Evolutionary conservation across 2,329 filamentous ascomycete species (phyloP).

Genomic region (Arthrobotrys megalospora): DNA sequence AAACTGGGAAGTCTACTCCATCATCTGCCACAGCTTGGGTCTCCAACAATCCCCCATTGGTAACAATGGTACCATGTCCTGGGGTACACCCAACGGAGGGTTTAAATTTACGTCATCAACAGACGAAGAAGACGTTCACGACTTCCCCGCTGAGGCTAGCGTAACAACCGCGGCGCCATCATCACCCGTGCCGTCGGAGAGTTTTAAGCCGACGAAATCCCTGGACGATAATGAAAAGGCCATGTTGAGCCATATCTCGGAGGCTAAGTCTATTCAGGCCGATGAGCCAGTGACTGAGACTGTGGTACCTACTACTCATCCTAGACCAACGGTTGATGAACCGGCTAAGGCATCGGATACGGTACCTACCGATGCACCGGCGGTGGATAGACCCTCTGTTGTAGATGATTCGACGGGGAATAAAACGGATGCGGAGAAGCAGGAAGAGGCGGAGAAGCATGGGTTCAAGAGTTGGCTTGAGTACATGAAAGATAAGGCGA

Average conservation of each 20-base stretch:
- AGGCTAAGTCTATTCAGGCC: conserved; percentile 55
- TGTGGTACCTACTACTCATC: conserved; percentile 13
- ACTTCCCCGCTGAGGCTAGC: conserved; percentile 50
- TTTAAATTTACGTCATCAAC: conserved; percentile 44
- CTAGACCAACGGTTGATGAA: conserved; percentile 41
- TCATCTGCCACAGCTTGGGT: conserved; percentile 88
- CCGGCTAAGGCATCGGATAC: conserved; percentile 15
- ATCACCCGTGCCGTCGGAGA: conserved; percentile 14
- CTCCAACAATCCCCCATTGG: conserved; percentile 75
- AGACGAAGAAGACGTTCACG: conserved; percentile 34
- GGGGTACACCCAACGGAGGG: conserved; percentile 52
- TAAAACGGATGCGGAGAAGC: conserved; percentile 58
- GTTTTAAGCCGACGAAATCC: conserved; percentile 49
- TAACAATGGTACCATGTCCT: conserved; percentile 85
- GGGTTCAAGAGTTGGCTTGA: conserved; percentile 62
- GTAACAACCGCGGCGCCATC: conserved; percentile 20
- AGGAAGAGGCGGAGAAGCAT: conserved; percentile 56
- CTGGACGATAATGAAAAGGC: conserved; percentile 49
- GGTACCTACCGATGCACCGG: conserved; percentile 31
- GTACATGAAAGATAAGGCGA: conserved; percentile 62
- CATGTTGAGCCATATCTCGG: conserved; percentile 56
- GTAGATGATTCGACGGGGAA: conserved; percentile 39
- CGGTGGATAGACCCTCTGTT: conserved; percentile 28
- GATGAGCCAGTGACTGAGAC: conserved; percentile 49
- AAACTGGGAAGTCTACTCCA: conserved; percentile 90